phyloP scores from a whole-genome alignment of 75 land plant genomes.

The Pinus tabuliformis region DNA sequence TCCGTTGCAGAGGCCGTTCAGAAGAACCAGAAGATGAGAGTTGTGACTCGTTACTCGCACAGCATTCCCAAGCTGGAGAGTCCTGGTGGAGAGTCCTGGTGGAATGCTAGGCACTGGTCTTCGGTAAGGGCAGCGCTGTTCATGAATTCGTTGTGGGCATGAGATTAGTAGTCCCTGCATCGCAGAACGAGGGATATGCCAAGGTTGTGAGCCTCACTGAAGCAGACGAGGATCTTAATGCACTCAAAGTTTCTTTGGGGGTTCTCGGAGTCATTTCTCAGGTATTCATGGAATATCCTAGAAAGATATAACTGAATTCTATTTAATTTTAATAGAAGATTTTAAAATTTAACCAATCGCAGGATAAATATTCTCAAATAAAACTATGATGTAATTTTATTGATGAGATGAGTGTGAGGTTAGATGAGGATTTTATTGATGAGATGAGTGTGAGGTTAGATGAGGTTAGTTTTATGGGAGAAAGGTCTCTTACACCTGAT shows the following conservation, averaged over 20 bases:
- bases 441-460: no score
- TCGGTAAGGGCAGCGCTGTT: conserved; percentile 8
- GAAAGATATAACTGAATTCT: no score
- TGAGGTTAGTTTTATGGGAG: no score
- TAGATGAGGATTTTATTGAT: no score
- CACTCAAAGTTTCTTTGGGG: conserved; percentile 13
- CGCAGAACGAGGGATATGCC: conserved; percentile 5
- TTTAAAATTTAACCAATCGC: no score
- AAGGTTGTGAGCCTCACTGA: conserved; percentile 7
- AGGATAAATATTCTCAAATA: no score
- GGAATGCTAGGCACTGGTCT: conserved; percentile 23
- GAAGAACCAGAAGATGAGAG: conserved; percentile 32
- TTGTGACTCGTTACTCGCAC: conserved; percentile 16
- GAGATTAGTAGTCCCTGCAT: conserved; percentile 14
- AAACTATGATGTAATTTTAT: no score
- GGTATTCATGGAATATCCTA: not conserved
- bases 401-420: no score
- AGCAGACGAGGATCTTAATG: conserved; percentile 10
- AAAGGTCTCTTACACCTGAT: no score
- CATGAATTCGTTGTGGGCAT: conserved; percentile 25
- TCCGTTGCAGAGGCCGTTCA: conserved; percentile 29
- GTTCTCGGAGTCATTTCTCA: conserved; percentile 18
- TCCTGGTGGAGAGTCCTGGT: conserved; percentile 25
- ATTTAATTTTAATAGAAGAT: no score
- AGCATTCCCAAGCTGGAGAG: conserved; percentile 18